Base-by-base conservation (phyloP, 1,284 basidiomycete species). In the Cystobasidium slooffiae region DNA sequence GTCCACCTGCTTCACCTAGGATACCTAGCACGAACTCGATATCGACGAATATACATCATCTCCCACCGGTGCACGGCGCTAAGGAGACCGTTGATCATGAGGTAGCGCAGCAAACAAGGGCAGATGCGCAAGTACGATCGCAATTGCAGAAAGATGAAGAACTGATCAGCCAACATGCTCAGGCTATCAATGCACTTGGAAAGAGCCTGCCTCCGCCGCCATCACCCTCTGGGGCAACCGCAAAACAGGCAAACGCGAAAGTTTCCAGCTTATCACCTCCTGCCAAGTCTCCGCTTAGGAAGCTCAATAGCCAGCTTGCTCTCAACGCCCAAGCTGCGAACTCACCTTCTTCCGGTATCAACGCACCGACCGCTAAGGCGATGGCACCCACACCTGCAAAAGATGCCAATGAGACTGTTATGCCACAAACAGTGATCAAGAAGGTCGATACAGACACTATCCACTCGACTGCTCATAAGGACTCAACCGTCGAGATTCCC, bases 11-110 rank as follows among this genome's bases (percentile, higher is more conserved):
- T 18, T 66, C 64, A 49, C 64, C 64, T 51, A 51, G 31, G 39
- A 53, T 66, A 43, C 64, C 64, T 51, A 66, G 64, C 46, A 66
- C 64, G 8, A 66, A 24, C n/a, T 66, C 64, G 31, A 55, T 53
- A 37, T 51, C 64, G 4, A 63, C 24, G 49, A 46, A 63, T 20
- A 46, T 63, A 47, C 61, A 63, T 49, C 43, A 43, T n/a, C 10
- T 59, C 18, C 22, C n/a, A 24, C 56, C 39, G 39, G 14, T n/a
- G 16, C n/a, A 31, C 43, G 1, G 6, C 31, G 14, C 12, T 3
- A n/a, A 10, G 18, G 6, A 9, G 20, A 39, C 39, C 18, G 56
- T 41, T n/a, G 56, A 18, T 43, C 37, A 41, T 9, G 31, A 59
- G 18, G 56, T 31, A 41, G 41, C 20, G 56, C 56, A 59, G 56